These are phyloP conservation scores for Zymoseptoria brevis DNA, from an alignment of 2,329 filamentous ascomycete species.

Conservation along the genomic window DNA sequence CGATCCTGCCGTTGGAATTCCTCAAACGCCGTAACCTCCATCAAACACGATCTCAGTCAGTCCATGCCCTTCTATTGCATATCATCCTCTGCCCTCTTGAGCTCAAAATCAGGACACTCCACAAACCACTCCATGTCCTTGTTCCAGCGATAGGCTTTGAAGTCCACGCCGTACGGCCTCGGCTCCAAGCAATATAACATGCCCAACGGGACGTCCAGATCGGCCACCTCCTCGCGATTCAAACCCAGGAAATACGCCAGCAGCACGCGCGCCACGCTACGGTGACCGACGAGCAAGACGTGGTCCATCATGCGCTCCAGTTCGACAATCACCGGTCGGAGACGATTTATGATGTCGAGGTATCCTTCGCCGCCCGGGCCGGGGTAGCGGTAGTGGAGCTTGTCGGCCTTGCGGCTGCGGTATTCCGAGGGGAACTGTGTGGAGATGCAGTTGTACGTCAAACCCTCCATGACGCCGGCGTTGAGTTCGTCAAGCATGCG, in stretches of 20 bases:
- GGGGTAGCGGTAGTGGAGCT: constrained; percentile 93
- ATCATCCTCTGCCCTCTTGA: constrained; percentile 49
- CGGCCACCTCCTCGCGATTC: constrained; percentile 81
- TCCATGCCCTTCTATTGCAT: constrained; percentile 15
- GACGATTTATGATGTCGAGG: constrained; percentile 89
- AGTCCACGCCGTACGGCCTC: constrained; percentile 95
- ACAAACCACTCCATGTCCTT: constrained; percentile 71
- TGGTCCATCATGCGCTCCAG: constrained; percentile 96
- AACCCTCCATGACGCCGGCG: constrained; percentile 82
- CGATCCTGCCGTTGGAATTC: neutral
- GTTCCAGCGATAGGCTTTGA: constrained; percentile 91
- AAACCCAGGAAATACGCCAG: constrained; percentile 96
- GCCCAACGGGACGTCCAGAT: constrained; percentile 86
- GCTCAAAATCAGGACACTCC: constrained; percentile 73
- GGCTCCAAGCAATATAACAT: constrained; percentile 93
- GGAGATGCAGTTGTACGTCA: constrained; percentile 88
- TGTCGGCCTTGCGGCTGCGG: constrained; percentile 68
- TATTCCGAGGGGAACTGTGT: constrained; percentile 75
- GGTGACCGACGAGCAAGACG: constrained; percentile 83
- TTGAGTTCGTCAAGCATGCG: constrained; percentile 78
- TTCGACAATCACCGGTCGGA: constrained; percentile 92
- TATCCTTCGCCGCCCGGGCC: constrained; percentile 95
- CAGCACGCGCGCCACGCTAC: constrained; percentile 82
- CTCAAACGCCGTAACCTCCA: neutral
- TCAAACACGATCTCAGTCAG: neutral